phyloP scores from a whole-genome alignment of 202 grass and related monocot species.

The Dendrocalamus latiflorus region DNA sequence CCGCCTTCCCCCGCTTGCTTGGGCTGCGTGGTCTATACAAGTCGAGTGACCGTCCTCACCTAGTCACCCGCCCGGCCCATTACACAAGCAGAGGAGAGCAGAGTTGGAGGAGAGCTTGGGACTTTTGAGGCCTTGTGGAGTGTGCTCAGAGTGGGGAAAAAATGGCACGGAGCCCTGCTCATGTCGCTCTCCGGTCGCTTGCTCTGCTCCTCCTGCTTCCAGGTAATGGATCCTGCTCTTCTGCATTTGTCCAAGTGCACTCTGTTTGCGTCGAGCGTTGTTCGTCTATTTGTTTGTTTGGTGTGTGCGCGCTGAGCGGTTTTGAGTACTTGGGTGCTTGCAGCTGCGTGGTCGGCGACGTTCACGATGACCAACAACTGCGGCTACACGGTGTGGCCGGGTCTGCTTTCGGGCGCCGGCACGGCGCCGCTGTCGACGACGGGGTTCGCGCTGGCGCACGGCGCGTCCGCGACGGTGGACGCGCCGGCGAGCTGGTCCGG shows the following conservation, averaged over 20 bases:
- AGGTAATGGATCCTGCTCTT: background rate
- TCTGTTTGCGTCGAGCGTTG: background rate
- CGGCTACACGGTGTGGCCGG: constrained; percentile 79
- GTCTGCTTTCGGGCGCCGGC: constrained; percentile 66
- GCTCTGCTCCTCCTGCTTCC: constrained; percentile 39
- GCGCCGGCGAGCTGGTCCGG: constrained; percentile 71
- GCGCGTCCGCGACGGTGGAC: constrained; percentile 52
- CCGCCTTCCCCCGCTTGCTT: background rate
- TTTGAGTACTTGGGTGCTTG: background rate
- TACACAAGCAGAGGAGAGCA: background rate
- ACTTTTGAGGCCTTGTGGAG: background rate
- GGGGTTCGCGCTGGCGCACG: constrained; percentile 59
- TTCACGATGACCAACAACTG: constrained; percentile 80
- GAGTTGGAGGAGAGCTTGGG: constrained; percentile 1
- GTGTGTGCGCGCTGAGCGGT: background rate
- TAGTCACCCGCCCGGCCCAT: background rate
- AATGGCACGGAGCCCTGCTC: constrained; percentile 34
- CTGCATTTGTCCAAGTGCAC: background rate
- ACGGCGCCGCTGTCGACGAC: constrained; percentile 59
- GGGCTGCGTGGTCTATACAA: constrained; percentile 15
- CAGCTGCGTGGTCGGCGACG: constrained; percentile 54
- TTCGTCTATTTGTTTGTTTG: background rate
- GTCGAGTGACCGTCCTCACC: background rate
- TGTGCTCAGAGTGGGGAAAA: background rate
- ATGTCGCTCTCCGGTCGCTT: constrained; percentile 15